Evolutionary conservation across 202 grass and related monocot species (phyloP), one percentile per base, ranked within the genome.

Genomic region (Carex sylvatica): DNA sequence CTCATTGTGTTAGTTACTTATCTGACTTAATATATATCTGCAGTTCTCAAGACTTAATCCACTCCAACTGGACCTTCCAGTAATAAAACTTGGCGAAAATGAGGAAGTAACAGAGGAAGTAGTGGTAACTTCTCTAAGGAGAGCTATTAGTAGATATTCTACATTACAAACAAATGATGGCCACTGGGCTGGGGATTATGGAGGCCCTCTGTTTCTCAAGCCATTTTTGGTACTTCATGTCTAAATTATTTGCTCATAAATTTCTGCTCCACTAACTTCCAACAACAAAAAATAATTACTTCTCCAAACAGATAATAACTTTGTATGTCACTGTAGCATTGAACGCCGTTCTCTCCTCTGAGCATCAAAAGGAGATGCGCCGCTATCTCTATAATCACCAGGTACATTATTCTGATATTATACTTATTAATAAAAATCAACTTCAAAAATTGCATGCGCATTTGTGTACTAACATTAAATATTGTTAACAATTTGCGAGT

Each of bases 311-410:
- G 93, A 83, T 99, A 84, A 96, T 99, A 88, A 10, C 73, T 56
- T 87, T 99, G 31, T 89, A 90, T 77, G 88, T 92, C 16, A 89
- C 78, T 79, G 89, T 91, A 82, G 80, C 93, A 71, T 19, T 99
- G 30, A 95, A 96, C 62, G 85, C 86, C 63, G 83, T 89, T 44
- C 76, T 99, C 64, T 93, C 93, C 23, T 3, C 88, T 31, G 91
- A 96, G 83, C 93, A 99, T 83, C 88, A 93, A 84, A 87, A 82
- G 51, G 96, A 99, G 91, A 95, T 99, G 7, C 51, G 88, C 0
- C 93, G 96, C 31, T 99, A 99, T 86, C 86, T 99, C 31, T 99
- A 95, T 70, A 99, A 95, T 70, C 96, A 99, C 67, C 93, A 99
- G 89, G 96, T 70, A 80, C 44, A 1, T 75, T 74, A 19, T 77